Conservation (phyloP, 805 yeast genomes). For the Candida chilensis region DNA sequence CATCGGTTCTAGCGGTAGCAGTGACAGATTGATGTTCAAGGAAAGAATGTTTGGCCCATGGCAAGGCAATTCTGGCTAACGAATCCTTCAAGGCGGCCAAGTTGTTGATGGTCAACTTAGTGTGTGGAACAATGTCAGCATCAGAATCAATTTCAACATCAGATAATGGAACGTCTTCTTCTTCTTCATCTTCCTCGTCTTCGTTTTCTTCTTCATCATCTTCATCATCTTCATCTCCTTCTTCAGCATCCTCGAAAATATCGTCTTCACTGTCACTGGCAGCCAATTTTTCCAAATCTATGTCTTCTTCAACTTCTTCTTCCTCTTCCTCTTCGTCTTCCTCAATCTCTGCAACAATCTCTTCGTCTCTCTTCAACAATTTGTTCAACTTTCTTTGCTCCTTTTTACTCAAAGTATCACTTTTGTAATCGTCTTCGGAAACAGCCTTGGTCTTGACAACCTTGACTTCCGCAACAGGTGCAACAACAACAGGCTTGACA, state of each 20-base stretch:
- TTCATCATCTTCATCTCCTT: conserved; percentile 33
- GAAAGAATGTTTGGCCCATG: conserved; percentile 61
- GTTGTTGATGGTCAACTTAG: conserved; percentile 84
- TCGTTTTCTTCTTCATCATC: conserved; percentile 42
- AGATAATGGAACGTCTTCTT: conserved; percentile 78
- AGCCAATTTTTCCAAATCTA: conserved; percentile 46
- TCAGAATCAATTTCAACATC: conserved; percentile 92
- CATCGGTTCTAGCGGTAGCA: conserved; percentile 49
- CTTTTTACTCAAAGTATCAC: conserved; percentile 49
- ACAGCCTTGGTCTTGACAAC: conserved; percentile 8
- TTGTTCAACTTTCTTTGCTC: conserved; percentile 55
- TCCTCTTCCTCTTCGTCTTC: conserved; percentile 35
- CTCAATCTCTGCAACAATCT: conserved; percentile 16
- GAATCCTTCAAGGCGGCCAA: conserved; percentile 71
- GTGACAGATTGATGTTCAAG: conserved; percentile 76
- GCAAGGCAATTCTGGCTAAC: conserved; percentile 56
- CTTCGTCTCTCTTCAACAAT: conserved; percentile 23
- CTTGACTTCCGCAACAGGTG: conserved; percentile 6
- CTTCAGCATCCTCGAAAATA: conserved; percentile 19
- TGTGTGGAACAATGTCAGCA: conserved; percentile 89
- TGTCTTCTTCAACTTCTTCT: conserved; percentile 31
- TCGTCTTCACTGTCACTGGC: conserved; percentile 44
- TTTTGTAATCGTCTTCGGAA: conserved; percentile 29
- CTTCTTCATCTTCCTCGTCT: conserved; percentile 57
- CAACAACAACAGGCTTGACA: too few relatives aligned